These are phyloP conservation scores for Centella asiatica DNA, from an alignment of 129 eudicot genomes.

Conservation along the genomic window DNA sequence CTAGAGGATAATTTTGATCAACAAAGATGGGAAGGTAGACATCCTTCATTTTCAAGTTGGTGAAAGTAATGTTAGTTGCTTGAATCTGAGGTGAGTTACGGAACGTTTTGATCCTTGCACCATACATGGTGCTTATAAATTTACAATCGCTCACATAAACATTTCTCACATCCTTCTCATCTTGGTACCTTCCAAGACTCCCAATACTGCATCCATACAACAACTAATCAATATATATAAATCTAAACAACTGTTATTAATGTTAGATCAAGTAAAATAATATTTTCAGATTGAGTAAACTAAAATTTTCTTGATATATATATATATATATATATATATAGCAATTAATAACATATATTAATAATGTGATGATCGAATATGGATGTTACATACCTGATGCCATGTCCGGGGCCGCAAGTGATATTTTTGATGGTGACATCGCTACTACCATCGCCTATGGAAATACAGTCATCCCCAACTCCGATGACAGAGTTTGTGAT, in stretches of 20 bases:
- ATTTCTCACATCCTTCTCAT: constrained; percentile 15
- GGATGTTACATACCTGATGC: constrained; percentile 16
- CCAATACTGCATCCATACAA: constrained; percentile 13
- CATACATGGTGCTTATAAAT: constrained; percentile 14
- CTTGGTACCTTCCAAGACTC: constrained; percentile 19
- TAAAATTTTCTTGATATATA: too few species aligned
- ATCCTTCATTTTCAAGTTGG: constrained; percentile 21
- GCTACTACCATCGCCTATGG: constrained; percentile 34
- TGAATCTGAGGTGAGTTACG: constrained; percentile 12
- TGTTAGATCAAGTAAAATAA: background rate
- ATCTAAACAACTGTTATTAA: background rate
- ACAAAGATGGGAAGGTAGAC: constrained; percentile 41
- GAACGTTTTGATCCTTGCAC: constrained; percentile 47
- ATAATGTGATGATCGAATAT: too few species aligned
- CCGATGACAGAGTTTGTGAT: constrained; percentile 23
- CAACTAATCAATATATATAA: background rate
- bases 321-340: too few species aligned
- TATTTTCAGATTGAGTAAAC: too few species aligned
- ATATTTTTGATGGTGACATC: constrained; percentile 12
- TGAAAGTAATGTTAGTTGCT: constrained; percentile 22
- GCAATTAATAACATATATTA: too few species aligned
- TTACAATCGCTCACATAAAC: constrained; percentile 16
- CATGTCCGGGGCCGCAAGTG: constrained; percentile 33
- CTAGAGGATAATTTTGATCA: constrained; percentile 35
- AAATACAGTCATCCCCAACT: constrained; percentile 49